Conservation (phyloP, 2,329 filamentous ascomycete genomes). For the Calonectria leucothoes region DNA sequence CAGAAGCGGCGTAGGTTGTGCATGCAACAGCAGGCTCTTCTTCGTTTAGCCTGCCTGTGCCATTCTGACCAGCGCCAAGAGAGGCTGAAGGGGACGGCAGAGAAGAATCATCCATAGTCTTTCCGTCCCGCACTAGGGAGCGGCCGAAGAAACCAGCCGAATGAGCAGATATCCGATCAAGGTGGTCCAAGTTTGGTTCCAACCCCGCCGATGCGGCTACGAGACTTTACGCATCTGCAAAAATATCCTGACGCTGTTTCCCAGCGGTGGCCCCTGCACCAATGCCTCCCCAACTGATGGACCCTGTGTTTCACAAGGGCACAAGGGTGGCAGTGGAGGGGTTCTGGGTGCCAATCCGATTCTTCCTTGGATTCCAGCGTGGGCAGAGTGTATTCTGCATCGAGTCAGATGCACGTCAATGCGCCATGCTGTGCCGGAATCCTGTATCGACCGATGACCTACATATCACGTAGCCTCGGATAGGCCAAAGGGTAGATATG, state of each 20-base stretch:
- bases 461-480: slow-evolving; percentile 7
- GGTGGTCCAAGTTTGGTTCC: slow-evolving; percentile 26
- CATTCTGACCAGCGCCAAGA: slow-evolving; percentile 20
- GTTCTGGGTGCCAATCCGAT: slow-evolving; percentile 17
- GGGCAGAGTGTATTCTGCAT: background rate
- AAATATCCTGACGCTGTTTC: slow-evolving; percentile 31
- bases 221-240: slow-evolving; percentile 21
- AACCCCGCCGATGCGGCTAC: slow-evolving; percentile 33
- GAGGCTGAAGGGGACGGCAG: slow-evolving; percentile 14
- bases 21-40: background rate
- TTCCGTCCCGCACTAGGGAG: slow-evolving; percentile 21
- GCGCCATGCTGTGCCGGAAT: slow-evolving; percentile 7
- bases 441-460: slow-evolving; percentile 18
- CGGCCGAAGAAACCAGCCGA: slow-evolving; percentile 21
- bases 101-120: slow-evolving; percentile 11
- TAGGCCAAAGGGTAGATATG: slow-evolving; percentile 4
- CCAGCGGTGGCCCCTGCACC: slow-evolving; percentile 15
- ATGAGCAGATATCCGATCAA: slow-evolving; percentile 31
- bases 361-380: slow-evolving; percentile 8
- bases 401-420: slow-evolving; percentile 13
- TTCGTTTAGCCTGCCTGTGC: slow-evolving; percentile 2
- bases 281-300: slow-evolving; percentile 25
- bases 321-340: slow-evolving; percentile 27
- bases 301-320: slow-evolving; percentile 41
- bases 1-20: slow-evolving; percentile 29